phyloP scores from a whole-genome alignment of 371 early-diverging fungal species.

The Cokeromyces recurvatus region DNA sequence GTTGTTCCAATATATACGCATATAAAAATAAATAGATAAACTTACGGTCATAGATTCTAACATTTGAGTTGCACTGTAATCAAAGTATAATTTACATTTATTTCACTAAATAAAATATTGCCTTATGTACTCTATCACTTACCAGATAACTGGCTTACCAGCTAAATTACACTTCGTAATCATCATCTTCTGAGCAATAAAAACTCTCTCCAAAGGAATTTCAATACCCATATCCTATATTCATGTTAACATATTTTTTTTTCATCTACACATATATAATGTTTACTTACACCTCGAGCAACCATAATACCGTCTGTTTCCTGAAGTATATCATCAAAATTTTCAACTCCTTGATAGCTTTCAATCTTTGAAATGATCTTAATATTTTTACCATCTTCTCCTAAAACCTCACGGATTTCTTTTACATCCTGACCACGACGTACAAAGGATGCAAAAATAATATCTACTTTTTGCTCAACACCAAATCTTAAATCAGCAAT shows the following conservation, averaged over 20 bases:
- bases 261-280: neutral
- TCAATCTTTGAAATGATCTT: conserved; percentile 97
- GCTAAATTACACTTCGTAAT: conserved; percentile 89
- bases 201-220: conserved; percentile 89
- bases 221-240: conserved; percentile 92
- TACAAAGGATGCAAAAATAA: conserved; percentile 97
- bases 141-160: conserved; percentile 95
- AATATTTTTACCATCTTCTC: conserved; percentile 76
- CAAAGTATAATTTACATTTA: neutral
- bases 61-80: conserved; percentile 94
- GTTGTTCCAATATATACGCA: too few relatives aligned
- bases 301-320: conserved; percentile 99
- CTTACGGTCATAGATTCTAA: conserved; percentile 94
- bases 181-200: conserved; percentile 97
- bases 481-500: conserved; percentile 88
- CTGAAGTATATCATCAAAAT: conserved; percentile 94
- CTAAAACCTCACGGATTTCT: conserved; percentile 77
- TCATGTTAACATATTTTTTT: neutral
- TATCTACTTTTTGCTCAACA: conserved; percentile 90
- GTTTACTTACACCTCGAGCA: conserved; percentile 79
- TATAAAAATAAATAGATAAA: too few relatives aligned
- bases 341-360: conserved; percentile 91
- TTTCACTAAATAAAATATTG: neutral
- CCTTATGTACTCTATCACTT: neutral
- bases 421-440: conserved; percentile 85